These are phyloP conservation scores for Globisporangium parvum DNA, from an alignment of 352 stramenopile species.

Conservation along the genomic window DNA sequence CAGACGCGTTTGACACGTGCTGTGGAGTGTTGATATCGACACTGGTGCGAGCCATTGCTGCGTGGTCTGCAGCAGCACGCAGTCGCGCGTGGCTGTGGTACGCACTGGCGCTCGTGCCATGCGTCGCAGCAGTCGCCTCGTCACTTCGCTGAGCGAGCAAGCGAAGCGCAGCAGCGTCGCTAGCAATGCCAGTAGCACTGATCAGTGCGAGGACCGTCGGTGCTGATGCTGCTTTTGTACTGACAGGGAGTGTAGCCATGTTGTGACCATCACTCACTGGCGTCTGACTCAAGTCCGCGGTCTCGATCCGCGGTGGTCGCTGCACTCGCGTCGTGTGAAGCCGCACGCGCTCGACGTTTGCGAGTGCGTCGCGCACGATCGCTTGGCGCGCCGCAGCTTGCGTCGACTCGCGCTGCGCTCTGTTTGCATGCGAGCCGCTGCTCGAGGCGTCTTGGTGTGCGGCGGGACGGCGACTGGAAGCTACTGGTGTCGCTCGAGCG, in stretches of 20 bases:
- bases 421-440: too few species aligned
- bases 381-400: neutral
- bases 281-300: neutral
- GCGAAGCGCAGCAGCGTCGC: neutral
- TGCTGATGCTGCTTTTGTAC: neutral
- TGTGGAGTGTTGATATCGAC: neutral
- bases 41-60: neutral
- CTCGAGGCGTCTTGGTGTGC: too few species aligned
- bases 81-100: slow-evolving; percentile 9
- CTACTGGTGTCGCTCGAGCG: too few species aligned
- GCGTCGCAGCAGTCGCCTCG: neutral
- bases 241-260: neutral
- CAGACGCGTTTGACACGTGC: neutral
- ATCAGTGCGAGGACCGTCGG: neutral
- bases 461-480: too few species aligned
- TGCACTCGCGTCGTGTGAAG: neutral
- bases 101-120: neutral
- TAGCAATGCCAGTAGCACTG: neutral
- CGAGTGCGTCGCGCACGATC: neutral
- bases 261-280: too few species aligned
- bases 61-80: too few species aligned
- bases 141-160: slow-evolving; percentile 4
- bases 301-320: neutral
- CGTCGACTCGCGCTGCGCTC: neutral
- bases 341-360: neutral